Evolutionary conservation across 768 basidiomycete genomes (phyloP).

Genomic region (Kwoniella heveanensis): DNA sequence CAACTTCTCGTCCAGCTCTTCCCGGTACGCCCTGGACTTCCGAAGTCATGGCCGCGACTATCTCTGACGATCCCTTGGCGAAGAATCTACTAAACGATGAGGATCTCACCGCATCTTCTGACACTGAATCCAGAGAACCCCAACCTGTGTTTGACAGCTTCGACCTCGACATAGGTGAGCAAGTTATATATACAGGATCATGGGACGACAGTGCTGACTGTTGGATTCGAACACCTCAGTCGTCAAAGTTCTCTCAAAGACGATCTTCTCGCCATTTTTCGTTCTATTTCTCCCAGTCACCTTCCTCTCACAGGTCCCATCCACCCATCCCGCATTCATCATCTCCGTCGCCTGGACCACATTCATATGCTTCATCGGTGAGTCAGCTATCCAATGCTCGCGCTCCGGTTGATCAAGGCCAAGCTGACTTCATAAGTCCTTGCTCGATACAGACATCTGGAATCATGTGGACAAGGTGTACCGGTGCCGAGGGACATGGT

Average conservation of each 20-base stretch:
- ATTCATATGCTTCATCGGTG: conserved; percentile 69
- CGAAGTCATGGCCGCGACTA: background rate
- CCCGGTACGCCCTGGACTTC: no score
- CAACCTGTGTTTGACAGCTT: conserved; percentile 10
- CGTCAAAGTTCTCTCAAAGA: conserved; percentile 75
- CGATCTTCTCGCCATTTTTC: conserved; percentile 85
- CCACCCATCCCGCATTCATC: conserved; percentile 62
- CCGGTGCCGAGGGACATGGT: conserved; percentile 56
- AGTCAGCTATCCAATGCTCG: conserved; percentile 55
- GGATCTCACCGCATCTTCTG: background rate
- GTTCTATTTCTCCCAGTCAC: conserved; percentile 76
- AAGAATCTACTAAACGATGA: background rate
- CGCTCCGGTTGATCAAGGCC: no score
- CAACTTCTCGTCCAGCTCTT: no score
- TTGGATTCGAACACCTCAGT: background rate
- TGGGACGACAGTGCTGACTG: no score
- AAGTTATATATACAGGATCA: no score
- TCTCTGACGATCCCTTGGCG: background rate
- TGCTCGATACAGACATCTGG: conserved; percentile 62
- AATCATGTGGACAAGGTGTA: conserved; percentile 73
- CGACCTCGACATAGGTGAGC: conserved; percentile 15
- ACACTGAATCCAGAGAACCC: conserved; percentile 10
- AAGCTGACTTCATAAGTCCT: background rate
- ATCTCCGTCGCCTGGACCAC: conserved; percentile 62
- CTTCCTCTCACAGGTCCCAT: conserved; percentile 69